Evolutionary conservation across 1,139 yeast genomes (phyloP).

Genomic region (Saccharomyces uvarum): DNA sequence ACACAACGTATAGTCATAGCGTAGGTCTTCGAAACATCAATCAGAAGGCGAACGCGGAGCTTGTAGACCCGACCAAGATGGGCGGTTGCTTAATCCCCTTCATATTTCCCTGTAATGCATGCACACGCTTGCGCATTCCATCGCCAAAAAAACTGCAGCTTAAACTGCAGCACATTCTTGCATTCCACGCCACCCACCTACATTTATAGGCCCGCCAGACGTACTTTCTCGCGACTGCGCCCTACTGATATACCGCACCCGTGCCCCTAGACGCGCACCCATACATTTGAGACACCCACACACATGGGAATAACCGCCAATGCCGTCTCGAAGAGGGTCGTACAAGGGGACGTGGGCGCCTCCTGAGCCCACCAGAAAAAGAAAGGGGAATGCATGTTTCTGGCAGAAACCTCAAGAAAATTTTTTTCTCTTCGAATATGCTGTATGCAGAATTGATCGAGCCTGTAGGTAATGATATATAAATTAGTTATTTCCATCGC

Average conservation of each 20-base stretch:
- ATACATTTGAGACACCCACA: neutral
- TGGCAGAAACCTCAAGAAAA: neutral
- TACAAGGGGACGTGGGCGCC: neutral
- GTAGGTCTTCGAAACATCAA: too few species aligned
- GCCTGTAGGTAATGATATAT: constrained; percentile 1
- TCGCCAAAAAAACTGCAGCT: too few species aligned
- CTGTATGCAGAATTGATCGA: neutral
- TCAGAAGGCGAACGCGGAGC: too few species aligned
- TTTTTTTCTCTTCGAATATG: neutral
- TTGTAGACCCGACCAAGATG: too few species aligned
- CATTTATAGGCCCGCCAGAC: too few species aligned
- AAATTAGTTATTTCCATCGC: neutral
- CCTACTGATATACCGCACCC: neutral
- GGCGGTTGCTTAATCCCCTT: too few species aligned
- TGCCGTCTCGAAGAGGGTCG: neutral
- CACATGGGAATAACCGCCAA: neutral
- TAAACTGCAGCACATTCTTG: too few species aligned
- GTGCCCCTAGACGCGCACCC: neutral
- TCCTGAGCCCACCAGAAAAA: neutral
- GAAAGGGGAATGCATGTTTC: neutral
- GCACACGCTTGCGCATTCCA: too few species aligned
- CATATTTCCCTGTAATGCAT: too few species aligned
- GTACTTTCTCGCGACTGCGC: neutral
- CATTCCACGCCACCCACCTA: too few species aligned
- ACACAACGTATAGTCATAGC: too few species aligned